Percentiles rank a stretch among this genome's conserved stretches.
These are phyloP conservation scores for Penicillium odoratum DNA, from an alignment of 495 filamentous ascomycete genomes.

Conservation along the genomic window DNA sequence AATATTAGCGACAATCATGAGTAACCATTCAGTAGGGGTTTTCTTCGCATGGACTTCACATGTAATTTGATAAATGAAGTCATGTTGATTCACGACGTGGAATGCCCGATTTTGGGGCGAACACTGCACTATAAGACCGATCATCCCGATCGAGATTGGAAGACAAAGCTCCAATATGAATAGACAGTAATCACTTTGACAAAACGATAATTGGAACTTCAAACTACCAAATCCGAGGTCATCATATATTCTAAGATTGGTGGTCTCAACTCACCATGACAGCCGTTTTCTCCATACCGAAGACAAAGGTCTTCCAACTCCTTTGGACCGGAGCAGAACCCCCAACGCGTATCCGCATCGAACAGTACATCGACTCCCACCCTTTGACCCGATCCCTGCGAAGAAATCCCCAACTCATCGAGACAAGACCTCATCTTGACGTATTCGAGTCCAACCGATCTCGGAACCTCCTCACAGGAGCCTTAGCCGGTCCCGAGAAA, in stretches of 20 bases:
- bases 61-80: neutral
- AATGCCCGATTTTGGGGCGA: neutral
- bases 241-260: too few species aligned
- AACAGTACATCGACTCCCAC: slow-evolving; percentile 71
- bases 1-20: too few species aligned
- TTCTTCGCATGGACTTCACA: too few species aligned
- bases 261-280: neutral
- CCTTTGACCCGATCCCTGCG: slow-evolving; percentile 63
- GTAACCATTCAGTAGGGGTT: too few species aligned
- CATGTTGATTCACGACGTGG: neutral
- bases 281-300: neutral
- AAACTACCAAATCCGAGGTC: too few species aligned
- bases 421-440: slow-evolving; percentile 82
- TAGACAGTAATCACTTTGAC: too few species aligned
- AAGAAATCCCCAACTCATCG: slow-evolving; percentile 60
- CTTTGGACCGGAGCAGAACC: neutral
- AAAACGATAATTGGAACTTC: too few species aligned
- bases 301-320: neutral
- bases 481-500: slow-evolving; percentile 68
- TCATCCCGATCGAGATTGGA: neutral
- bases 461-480: slow-evolving; percentile 77
- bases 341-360: slow-evolving; percentile 35
- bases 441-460: slow-evolving; percentile 57
- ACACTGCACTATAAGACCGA: too few species aligned
- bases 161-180: too few species aligned